A percentile compares a stretch with the other conserved stretches of the same genome.
Evolutionary conservation across 805 yeast genomes (phyloP).

Genomic region (Candida michaelii): DNA sequence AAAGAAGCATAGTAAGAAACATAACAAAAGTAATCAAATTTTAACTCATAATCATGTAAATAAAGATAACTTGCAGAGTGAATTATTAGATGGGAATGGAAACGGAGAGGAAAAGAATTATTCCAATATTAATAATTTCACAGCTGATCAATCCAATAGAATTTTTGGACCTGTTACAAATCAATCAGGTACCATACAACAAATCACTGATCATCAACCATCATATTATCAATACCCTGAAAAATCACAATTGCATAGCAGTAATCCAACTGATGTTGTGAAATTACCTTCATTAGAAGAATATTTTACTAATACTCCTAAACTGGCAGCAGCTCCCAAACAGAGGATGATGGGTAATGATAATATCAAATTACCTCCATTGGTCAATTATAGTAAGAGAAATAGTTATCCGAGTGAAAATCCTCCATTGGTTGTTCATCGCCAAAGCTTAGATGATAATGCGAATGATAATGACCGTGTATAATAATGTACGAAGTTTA

Average conservation of each 20-base stretch:
- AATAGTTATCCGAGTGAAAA: conserved; percentile 11
- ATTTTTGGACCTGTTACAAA: conserved; percentile 16
- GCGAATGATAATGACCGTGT: conserved; percentile 3
- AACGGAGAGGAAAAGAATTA: conserved; percentile 5
- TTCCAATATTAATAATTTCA: conserved; percentile 15
- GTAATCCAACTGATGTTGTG: conserved; percentile 6
- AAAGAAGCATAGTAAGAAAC: conserved; percentile 1
- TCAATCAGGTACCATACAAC: conserved; percentile 7
- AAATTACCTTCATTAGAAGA: conserved; percentile 18
- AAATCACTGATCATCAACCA: conserved; percentile 12
- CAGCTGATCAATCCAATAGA: conserved; percentile 21
- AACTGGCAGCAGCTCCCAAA: background rate
- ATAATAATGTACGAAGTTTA: background rate
- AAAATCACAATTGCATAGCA: conserved; percentile 17
- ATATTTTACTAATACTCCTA: conserved; percentile 10
- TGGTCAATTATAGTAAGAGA: conserved; percentile 11
- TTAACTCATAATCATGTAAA: background rate
- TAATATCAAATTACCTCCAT: conserved; percentile 18
- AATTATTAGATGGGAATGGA: background rate
- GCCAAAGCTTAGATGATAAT: background rate
- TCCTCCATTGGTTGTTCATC: conserved; percentile 1
- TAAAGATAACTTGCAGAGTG: conserved; percentile 4
- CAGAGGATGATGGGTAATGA: background rate
- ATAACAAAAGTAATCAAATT: background rate
- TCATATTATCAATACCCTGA: conserved; percentile 25